These are phyloP conservation scores for Torrubiellomyces zombiae DNA, from an alignment of 2,329 filamentous ascomycete genomes.

Conservation along the genomic window DNA sequence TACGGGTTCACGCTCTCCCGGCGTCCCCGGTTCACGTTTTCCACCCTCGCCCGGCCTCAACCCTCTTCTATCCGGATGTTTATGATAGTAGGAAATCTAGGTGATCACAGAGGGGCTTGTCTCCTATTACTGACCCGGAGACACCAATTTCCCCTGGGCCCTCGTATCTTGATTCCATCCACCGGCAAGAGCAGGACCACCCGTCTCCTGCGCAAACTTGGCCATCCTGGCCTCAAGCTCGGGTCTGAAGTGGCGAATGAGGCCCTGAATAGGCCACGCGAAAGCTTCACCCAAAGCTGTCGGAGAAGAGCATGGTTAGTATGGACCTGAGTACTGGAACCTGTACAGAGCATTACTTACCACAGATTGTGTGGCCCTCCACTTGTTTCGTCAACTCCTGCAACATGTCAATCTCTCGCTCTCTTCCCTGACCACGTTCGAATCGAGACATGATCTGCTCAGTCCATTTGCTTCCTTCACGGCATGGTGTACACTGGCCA, in stretches of 20 bases:
- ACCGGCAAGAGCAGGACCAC: conserved; percentile 63
- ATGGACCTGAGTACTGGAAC: no score
- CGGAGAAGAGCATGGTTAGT: no score
- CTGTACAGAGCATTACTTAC: no score
- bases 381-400: conserved; percentile 99
- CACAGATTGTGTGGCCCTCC: conserved; percentile 97
- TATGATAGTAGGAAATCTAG: no score
- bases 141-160: conserved; percentile 67
- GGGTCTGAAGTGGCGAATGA: conserved; percentile 95
- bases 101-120: conserved; percentile 5
- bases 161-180: conserved; percentile 67
- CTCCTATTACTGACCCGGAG: conserved; percentile 79
- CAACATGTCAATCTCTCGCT: conserved; percentile 96
- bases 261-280: conserved; percentile 93
- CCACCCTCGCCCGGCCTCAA: neutral
- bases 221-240: conserved; percentile 86
- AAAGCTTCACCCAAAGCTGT: conserved; percentile 91
- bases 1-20: neutral
- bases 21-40: neutral
- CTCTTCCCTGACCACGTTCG: conserved; percentile 74
- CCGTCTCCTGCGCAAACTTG: conserved; percentile 56
- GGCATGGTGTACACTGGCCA: conserved; percentile 98
- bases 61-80: conserved; percentile 2
- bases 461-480: conserved; percentile 97
- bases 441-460: conserved; percentile 98